Conservation (phyloP, 2,329 filamentous ascomycete species). For the Neurospora sp. region DNA sequence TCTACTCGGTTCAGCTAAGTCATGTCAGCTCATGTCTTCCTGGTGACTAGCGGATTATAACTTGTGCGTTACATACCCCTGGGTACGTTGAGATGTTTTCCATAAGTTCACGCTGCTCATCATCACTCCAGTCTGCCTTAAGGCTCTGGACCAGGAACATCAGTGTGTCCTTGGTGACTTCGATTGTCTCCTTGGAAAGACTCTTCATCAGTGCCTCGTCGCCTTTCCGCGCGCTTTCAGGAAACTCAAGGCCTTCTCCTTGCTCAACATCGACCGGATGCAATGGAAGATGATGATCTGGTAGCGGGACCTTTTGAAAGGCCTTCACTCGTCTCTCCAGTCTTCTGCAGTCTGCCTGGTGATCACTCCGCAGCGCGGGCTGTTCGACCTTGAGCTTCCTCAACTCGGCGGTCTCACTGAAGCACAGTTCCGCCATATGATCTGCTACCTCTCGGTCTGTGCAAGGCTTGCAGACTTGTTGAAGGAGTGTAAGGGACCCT, state of each 20-base stretch:
- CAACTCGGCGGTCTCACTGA: neutral
- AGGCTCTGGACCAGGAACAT: slow-evolving; percentile 13
- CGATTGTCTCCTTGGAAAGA: slow-evolving; percentile 14
- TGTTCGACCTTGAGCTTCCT: slow-evolving; percentile 16
- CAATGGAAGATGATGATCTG: slow-evolving; percentile 17
- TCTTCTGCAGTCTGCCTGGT: slow-evolving; percentile 14
- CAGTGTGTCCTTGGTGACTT: slow-evolving; percentile 13
- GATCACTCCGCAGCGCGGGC: slow-evolving; percentile 18
- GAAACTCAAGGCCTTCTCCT: slow-evolving; percentile 19
- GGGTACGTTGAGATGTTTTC: slow-evolving; percentile 9
- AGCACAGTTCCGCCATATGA: slow-evolving; percentile 8
- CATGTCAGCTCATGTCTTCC: neutral
- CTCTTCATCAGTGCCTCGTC: slow-evolving; percentile 7
- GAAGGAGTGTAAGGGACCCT: slow-evolving; percentile 9
- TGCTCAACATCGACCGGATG: slow-evolving; percentile 14
- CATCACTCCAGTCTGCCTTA: slow-evolving; percentile 11
- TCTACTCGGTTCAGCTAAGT: slow-evolving; percentile 9
- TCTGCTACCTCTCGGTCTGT: slow-evolving; percentile 4
- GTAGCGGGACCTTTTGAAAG: slow-evolving; percentile 8
- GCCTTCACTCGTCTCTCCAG: slow-evolving; percentile 7
- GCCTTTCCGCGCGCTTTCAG: slow-evolving; percentile 1
- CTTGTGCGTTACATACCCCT: slow-evolving; percentile 11
- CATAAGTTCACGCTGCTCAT: slow-evolving; percentile 10
- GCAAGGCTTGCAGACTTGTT: slow-evolving; percentile 7
- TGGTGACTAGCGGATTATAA: neutral